Evolutionary conservation across 73 alveolate genomes (phyloP), one percentile per base, ranked within the genome.

Genomic region (Paraurostyla sp.): DNA sequence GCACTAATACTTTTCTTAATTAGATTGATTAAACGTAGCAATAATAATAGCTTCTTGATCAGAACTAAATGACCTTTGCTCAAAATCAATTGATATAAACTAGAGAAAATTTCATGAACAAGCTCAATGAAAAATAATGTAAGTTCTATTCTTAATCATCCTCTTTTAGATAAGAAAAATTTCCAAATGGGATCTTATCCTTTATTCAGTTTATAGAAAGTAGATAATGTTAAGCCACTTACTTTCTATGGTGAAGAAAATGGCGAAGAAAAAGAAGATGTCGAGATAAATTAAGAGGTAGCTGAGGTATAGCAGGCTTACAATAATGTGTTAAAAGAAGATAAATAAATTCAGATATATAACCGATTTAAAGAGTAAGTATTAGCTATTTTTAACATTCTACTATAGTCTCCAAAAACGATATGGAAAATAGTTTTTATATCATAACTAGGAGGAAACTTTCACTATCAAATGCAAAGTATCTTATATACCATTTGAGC

Each of bases 401-500:
- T 23, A 2, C 0, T 43, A 15, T 73, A 73, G 86, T 9, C 78
- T 78, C 6, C 40, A 78, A 52, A 54, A 78, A 43, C 27, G 50
- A 27, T 78, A 52, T 78, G 60, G 80, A 25, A 78, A 23, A 25
- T 2, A 54, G 42, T 78, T 78, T 35, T 20, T 52, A 20, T 78
- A 78, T 38, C 46, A 52, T 30, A 51, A 22, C 33, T 38, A 54
- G 62, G 62, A 25, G 22, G 52, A 23, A 29, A 11, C 13, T 4
- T 50, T 54, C 52, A 27, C 27, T 36, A 52, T 87, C 32, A 75
- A 51, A 32, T 87, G 93, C 50, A 76, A 40, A 33, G 56, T 76
- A 18, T 46, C 85, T 25, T 87, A 87, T 38, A 87, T 87, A 35
- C 93, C 93, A 22, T 76, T 87, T 40, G 93, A 87, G 33, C 90